Evolutionary conservation across 371 early-diverging fungal species (phyloP), one percentile per base, ranked within the genome.

Genomic region (Thermomucor indicae-seudaticae): DNA sequence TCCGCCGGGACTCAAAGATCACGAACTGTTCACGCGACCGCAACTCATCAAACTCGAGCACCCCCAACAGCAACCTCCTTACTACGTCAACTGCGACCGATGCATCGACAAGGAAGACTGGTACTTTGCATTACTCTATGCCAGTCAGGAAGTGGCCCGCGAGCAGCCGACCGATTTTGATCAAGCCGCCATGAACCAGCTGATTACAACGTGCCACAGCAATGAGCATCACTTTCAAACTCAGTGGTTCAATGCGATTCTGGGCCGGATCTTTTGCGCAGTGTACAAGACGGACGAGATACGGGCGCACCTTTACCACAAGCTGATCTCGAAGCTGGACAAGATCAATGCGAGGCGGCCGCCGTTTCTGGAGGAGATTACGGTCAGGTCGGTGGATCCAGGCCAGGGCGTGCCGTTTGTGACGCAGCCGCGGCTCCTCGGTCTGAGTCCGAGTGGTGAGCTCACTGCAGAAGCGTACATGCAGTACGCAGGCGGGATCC

Each of bases 31-130:
- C 54, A 69, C 75, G 28, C 71, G 79, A 45, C 77, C 74, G 0
- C 63, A 66, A 25, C 65, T 76, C 6, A 80, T 87, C 47, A 75
- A 72, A 34, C 52, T 83, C 49, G 63, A 60, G 27, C 45, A 37
- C 14, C 40, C 46, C 19, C 30, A 44, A 23, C 24, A 46, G 16
- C 57, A 40, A 32, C 32, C 7, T 10, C 5, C 5, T 17, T 81
- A 78, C 47, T 85, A 72, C 58, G 64, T 85, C 41, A 81, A 78
- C 54, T 77, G 78, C 41, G 67, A 68, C 40, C 58, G 65, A 4
- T 78, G 84, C 14, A 79, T 78, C 6, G 90, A 92, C 39, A 95
- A 95, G 67, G 96, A 95, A 58, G 92, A 91, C 59, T 95, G 96
- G 96, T 91, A 84, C 47, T 64, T 81, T 43, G 71, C 76, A 19